Conservation (phyloP, 176 grass and related monocot species). For the Rhipidocladum racemiflorum region DNA sequence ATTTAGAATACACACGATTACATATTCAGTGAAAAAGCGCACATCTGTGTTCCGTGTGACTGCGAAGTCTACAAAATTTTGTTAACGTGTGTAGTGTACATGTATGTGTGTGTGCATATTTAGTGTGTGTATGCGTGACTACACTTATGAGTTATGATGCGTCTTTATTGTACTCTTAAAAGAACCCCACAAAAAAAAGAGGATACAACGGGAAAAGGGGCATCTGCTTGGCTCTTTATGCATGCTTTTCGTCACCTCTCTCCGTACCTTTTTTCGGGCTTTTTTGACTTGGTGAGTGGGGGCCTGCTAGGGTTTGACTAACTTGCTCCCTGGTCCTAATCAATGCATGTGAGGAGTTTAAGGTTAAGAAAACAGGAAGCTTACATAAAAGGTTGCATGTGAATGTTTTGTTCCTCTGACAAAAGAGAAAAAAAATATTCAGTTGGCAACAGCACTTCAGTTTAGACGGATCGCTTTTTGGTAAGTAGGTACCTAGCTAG, state of each 20-base stretch:
- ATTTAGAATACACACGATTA: no score
- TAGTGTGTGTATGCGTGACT: no score
- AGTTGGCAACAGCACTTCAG: neutral
- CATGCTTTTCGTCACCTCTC: slow-evolving; percentile 1
- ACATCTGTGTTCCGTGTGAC: no score
- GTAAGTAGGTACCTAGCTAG: neutral
- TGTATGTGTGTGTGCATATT: no score
- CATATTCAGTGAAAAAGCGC: no score
- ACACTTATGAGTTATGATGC: no score
- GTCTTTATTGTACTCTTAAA: no score
- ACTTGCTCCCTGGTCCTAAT: slow-evolving; percentile 1
- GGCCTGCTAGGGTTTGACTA: slow-evolving; percentile 33
- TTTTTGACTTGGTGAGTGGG: slow-evolving; percentile 32
- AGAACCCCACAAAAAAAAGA: no score
- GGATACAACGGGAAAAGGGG: neutral
- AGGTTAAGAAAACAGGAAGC: neutral
- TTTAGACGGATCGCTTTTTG: neutral
- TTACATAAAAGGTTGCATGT: neutral
- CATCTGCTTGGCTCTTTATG: slow-evolving; percentile 39
- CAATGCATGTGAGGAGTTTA: slow-evolving; percentile 12
- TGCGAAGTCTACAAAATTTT: no score
- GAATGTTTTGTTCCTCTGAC: neutral
- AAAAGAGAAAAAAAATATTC: neutral
- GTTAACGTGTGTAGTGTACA: no score
- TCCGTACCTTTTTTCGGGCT: neutral